Percentiles rank a stretch among this genome's conserved stretches.
Conservation (phyloP, 495 filamentous ascomycete species). For the Lindgomyces ingoldianus region DNA sequence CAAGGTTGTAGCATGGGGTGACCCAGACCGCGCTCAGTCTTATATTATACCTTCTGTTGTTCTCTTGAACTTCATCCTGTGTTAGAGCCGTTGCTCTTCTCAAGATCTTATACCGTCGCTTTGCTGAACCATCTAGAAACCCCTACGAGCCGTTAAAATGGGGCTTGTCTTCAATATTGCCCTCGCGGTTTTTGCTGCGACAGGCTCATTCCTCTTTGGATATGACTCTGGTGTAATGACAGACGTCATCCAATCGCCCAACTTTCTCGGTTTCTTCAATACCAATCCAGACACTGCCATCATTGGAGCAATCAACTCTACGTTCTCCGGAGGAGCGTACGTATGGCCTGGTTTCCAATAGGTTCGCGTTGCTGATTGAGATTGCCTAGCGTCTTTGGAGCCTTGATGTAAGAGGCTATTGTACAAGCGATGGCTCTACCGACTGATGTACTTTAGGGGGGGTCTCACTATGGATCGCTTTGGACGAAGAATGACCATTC, state of each 20-base stretch:
- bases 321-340: constrained; percentile 40
- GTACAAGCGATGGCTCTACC: background rate
- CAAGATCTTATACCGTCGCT: background rate
- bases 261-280: constrained; percentile 47
- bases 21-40: background rate
- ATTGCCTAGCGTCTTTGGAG: constrained; percentile 54
- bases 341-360: constrained; percentile 48
- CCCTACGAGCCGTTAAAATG: constrained; percentile 10
- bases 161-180: constrained; percentile 31
- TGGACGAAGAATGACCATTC: constrained; percentile 52
- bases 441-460: constrained; percentile 49
- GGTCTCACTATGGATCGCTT: constrained; percentile 54
- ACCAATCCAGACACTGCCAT: constrained; percentile 30
- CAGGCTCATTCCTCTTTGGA: constrained; percentile 45
- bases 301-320: constrained; percentile 39
- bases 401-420: constrained; percentile 46
- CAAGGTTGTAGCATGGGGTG: background rate
- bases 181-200: constrained; percentile 43
- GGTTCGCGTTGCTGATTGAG: constrained; percentile 48
- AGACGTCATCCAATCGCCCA: constrained; percentile 40
- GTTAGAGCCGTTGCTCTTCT: background rate
- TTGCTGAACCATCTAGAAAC: no score
- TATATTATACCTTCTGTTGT: background rate
- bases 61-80: background rate
- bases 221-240: constrained; percentile 48